These are phyloP conservation scores for Phaeoacremonium minimum DNA, from an alignment of 2,329 filamentous ascomycete genomes.

Conservation along the genomic window DNA sequence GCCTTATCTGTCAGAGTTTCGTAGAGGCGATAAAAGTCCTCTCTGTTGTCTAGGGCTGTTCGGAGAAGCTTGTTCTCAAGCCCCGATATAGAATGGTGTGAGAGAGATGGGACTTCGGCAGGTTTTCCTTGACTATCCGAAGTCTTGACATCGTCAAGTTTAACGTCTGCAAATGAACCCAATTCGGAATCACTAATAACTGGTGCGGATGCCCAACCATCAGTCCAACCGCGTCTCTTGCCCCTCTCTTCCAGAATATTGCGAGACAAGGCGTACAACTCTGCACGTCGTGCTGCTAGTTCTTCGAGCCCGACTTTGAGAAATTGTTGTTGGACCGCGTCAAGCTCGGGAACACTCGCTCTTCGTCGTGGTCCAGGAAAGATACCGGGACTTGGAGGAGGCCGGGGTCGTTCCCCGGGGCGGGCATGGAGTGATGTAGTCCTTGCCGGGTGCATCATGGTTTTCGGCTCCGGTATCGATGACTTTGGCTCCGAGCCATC, in stretches of 20 bases:
- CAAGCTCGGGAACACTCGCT: slow-evolving; percentile 28
- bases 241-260: slow-evolving; percentile 75
- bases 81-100: slow-evolving; percentile 29
- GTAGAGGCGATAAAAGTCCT: slow-evolving; percentile 63
- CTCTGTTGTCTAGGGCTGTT: slow-evolving; percentile 55
- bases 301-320: slow-evolving; percentile 69
- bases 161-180: slow-evolving; percentile 53
- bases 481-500: slow-evolving; percentile 55
- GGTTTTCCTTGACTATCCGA: slow-evolving; percentile 5
- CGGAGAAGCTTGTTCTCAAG: slow-evolving; percentile 54
- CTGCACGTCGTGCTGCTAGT: slow-evolving; percentile 75
- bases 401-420: slow-evolving; percentile 26
- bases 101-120: slow-evolving; percentile 9
- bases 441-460: slow-evolving; percentile 65
- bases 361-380: slow-evolving; percentile 46
- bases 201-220: slow-evolving; percentile 66
- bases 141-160: slow-evolving; percentile 34
- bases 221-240: slow-evolving; percentile 67
- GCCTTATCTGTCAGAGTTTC: slow-evolving; percentile 81
- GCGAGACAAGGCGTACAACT: slow-evolving; percentile 75
- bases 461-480: slow-evolving; percentile 63
- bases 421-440: slow-evolving; percentile 55
- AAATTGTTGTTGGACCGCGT: slow-evolving; percentile 42
- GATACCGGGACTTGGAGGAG: slow-evolving; percentile 42
- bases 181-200: slow-evolving; percentile 38